A percentile compares a stretch with the other conserved stretches of the same genome.
Evolutionary conservation across 1,284 basidiomycete species (phyloP).

Genomic region (Gymnopus androsaceus): DNA sequence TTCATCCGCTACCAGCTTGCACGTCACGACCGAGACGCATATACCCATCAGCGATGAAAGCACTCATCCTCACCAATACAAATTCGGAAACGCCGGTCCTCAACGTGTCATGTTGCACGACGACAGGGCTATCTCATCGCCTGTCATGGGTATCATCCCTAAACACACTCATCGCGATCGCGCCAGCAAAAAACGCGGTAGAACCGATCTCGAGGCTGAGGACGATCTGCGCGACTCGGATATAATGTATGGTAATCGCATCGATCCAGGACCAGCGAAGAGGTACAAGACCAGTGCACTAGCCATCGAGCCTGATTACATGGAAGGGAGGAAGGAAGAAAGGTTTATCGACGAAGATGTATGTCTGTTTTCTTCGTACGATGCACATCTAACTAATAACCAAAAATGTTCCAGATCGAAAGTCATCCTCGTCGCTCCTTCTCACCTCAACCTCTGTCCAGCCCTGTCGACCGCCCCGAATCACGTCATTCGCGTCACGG

Average conservation of each 20-base stretch:
- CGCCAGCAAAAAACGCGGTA: constrained; percentile 9
- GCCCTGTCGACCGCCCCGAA: constrained; percentile 8
- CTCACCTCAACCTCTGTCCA: constrained; percentile 15
- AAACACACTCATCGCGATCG: constrained; percentile 7
- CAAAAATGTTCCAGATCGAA: background rate
- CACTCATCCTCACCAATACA: constrained; percentile 7
- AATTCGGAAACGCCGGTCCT: constrained; percentile 7
- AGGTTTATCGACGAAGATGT: constrained; percentile 8
- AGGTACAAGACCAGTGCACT: constrained; percentile 11
- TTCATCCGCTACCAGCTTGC: background rate
- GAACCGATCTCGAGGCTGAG: constrained; percentile 7
- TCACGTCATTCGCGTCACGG: constrained; percentile 6
- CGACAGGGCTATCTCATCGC: background rate
- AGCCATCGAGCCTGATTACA: too few species aligned
- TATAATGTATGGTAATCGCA: constrained; percentile 6
- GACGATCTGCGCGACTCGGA: background rate
- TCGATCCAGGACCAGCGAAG: constrained; percentile 4
- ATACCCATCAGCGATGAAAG: constrained; percentile 5
- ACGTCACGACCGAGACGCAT: background rate
- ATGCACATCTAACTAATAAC: background rate
- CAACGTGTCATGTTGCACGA: constrained; percentile 12
- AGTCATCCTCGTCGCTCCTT: constrained; percentile 2
- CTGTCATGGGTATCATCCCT: constrained; percentile 12
- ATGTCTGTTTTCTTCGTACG: background rate
- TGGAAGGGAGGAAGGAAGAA: background rate